Conservation (phyloP, 2,329 filamentous ascomycete genomes). For the Penicillium sp. region DNA sequence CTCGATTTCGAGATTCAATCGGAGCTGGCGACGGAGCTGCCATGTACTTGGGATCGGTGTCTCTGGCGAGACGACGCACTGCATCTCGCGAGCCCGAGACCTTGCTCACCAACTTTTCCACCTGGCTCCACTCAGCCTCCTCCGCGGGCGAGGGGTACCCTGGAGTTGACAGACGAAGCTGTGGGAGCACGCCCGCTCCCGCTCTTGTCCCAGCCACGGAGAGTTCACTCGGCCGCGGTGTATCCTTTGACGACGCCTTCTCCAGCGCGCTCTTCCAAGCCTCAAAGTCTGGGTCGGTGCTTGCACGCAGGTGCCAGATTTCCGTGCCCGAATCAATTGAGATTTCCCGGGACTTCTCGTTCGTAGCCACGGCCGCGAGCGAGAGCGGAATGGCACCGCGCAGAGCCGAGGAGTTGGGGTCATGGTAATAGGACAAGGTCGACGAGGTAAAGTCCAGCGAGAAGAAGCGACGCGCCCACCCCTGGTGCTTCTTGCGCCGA, state of each 20-base stretch:
- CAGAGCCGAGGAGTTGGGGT: constrained; percentile 84
- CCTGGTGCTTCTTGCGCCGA: constrained; percentile 86
- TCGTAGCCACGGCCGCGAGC: constrained; percentile 81
- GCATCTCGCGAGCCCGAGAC: constrained; percentile 85
- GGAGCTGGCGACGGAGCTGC: constrained; percentile 18
- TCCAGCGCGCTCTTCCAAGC: constrained; percentile 85
- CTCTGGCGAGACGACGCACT: constrained; percentile 75
- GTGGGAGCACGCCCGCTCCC: constrained; percentile 9
- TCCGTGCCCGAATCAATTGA: constrained; percentile 96
- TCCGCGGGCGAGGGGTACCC: constrained; percentile 46
- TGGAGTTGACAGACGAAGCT: constrained; percentile 29
- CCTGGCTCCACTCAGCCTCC: constrained; percentile 77
- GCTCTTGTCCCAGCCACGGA: background rate
- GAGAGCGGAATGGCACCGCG: constrained; percentile 89
- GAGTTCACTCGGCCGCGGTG: constrained; percentile 25
- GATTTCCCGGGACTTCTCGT: constrained; percentile 82
- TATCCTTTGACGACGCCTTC: constrained; percentile 64
- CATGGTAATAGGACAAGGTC: constrained; percentile 93
- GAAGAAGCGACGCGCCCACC: constrained; percentile 89
- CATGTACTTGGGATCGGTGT: constrained; percentile 63
- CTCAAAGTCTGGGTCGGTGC: constrained; percentile 75
- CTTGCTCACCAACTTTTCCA: constrained; percentile 78
- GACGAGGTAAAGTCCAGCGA: constrained; percentile 91
- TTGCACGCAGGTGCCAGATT: constrained; percentile 87
- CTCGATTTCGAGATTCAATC: constrained; percentile 21